Conservation (phyloP, 805 yeast species). For the Candida insectalens region DNA sequence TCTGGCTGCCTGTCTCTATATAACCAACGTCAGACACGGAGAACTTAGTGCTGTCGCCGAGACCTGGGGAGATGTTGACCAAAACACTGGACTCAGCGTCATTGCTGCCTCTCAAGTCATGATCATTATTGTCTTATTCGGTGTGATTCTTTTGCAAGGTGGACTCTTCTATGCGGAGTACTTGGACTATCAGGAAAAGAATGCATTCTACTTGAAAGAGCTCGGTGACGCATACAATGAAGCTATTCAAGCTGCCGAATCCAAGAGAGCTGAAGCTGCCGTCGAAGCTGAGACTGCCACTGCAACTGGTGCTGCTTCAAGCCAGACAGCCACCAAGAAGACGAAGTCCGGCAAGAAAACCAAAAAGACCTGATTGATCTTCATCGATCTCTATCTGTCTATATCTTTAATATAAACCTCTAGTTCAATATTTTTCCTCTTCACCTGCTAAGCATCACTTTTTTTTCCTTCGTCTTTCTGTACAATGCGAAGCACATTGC, state of each 20-base stretch:
- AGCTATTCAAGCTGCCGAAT: conserved; percentile 8
- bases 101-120: conserved; percentile 84
- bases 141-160: conserved; percentile 76
- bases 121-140: conserved; percentile 59
- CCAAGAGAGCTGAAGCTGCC: conserved; percentile 2
- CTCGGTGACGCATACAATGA: conserved; percentile 8
- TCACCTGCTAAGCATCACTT: background rate
- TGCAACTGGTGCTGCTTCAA: conserved; percentile 12
- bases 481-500: conserved; percentile 5
- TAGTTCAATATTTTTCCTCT: background rate
- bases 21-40: conserved; percentile 82
- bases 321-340: conserved; percentile 14
- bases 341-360: conserved; percentile 5
- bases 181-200: conserved; percentile 19
- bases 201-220: conserved; percentile 17
- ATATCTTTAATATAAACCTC: background rate
- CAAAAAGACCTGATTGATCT: background rate
- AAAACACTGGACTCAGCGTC: conserved; percentile 77
- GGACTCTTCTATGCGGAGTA: conserved; percentile 75
- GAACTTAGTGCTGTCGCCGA: conserved; percentile 57
- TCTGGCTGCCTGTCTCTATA: conserved; percentile 65
- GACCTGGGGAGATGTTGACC: conserved; percentile 91
- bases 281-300: conserved; percentile 4
- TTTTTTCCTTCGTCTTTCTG: background rate
- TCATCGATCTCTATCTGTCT: background rate